phyloP scores from a whole-genome alignment of 169 alveolate genomes.

The Eimeria sp. region DNA sequence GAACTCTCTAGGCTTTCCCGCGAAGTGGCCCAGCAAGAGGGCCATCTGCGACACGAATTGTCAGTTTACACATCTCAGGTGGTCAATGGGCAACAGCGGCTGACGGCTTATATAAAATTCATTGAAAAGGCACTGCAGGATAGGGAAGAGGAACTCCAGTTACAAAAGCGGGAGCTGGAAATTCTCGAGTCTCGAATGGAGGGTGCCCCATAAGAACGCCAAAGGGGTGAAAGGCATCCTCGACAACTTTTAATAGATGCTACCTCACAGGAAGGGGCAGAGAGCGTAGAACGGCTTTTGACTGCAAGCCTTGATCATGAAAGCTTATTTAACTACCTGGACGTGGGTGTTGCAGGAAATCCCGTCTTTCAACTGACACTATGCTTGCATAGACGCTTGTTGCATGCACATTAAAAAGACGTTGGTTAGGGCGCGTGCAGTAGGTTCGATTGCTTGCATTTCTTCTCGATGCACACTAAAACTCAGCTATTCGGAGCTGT shows the following conservation, averaged over 20 bases:
- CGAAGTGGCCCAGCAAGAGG: constrained; percentile 77
- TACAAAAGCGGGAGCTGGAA: constrained; percentile 49
- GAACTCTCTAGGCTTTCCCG: constrained; percentile 42
- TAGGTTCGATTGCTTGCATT: not conserved
- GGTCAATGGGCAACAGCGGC: constrained; percentile 26
- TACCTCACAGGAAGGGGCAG: not conserved
- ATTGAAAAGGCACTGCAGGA: constrained; percentile 67
- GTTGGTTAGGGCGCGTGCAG: not conserved
- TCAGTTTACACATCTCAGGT: constrained; percentile 55
- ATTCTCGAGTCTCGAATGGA: constrained; percentile 37
- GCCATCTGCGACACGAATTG: constrained; percentile 44
- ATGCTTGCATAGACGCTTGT: not conserved
- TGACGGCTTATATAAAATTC: constrained; percentile 50
- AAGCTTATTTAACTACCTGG: not conserved
- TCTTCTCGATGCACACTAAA: not conserved
- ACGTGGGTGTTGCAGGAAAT: not conserved
- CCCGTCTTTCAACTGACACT: not conserved
- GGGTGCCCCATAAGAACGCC: not conserved
- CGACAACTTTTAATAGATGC: not conserved
- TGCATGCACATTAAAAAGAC: not conserved
- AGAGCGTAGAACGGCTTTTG: not conserved
- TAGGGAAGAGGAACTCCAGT: constrained; percentile 43
- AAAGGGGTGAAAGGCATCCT: not conserved
- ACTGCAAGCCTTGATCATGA: not conserved
- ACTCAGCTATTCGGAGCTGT: not conserved